A percentile compares a stretch with the other conserved stretches of the same genome.
Evolutionary conservation across 2,329 filamentous ascomycete species (phyloP).

Genomic region (Endoconidiophora laricicola): DNA sequence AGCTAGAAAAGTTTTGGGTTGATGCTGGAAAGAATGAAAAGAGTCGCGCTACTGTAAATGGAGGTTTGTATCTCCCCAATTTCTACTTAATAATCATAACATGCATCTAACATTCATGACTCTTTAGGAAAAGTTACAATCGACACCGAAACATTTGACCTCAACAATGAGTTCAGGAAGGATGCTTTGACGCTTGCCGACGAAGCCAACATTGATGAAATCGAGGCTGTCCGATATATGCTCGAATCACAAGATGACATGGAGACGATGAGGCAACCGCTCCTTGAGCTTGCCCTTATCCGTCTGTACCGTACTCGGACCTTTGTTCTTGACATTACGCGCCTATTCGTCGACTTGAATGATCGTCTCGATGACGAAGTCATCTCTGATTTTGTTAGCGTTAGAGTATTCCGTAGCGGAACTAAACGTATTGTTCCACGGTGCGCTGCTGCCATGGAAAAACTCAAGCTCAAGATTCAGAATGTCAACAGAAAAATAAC

Average conservation of each 20-base stretch:
- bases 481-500: constrained; percentile 60
- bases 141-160: constrained; percentile 53
- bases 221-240: constrained; percentile 64
- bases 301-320: constrained; percentile 76
- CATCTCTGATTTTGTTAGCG: constrained; percentile 37
- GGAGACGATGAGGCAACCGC: constrained; percentile 50
- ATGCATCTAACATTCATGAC: background rate
- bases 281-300: constrained; percentile 66
- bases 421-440: constrained; percentile 51
- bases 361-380: constrained; percentile 26
- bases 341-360: constrained; percentile 55
- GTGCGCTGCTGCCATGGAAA: constrained; percentile 60
- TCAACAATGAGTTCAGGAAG: constrained; percentile 82
- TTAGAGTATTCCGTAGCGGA: constrained; percentile 33
- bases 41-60: constrained; percentile 55
- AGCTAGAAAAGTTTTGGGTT: constrained; percentile 56
- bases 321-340: constrained; percentile 67
- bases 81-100: background rate
- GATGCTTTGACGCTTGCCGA: constrained; percentile 68
- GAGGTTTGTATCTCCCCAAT: constrained; percentile 31
- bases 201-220: constrained; percentile 76
- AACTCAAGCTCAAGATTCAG: constrained; percentile 61
- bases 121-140: constrained; percentile 58
- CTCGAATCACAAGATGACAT: constrained; percentile 56
- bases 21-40: constrained; percentile 57